Evolutionary conservation across 805 yeast species (phyloP), one percentile per base, ranked within the genome.

Genomic region (Tetrapisispora arboricola): DNA sequence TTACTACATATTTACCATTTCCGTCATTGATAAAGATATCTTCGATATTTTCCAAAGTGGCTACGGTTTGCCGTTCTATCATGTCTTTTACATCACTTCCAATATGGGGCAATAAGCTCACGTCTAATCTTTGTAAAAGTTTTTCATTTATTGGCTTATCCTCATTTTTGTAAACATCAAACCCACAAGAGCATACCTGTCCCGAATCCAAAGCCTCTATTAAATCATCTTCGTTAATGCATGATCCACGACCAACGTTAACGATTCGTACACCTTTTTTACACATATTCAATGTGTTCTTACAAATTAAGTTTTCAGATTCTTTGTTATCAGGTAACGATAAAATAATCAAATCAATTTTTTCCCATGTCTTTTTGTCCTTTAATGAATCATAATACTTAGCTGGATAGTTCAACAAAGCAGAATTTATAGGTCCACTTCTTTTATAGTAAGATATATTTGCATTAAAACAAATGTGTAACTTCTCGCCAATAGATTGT

Each of bases 241-340:
- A 72, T 3, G 71, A 50, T 1, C 94, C 94, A 44, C 94, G 66
- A 2, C 94, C 94, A 32, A 84, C 76, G 53, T 84, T 84, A 36
- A 84, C 76, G 19, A 84, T 63, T 39, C 84, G 66, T 6, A 79
- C 69, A 1, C 83, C 80, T 31, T 65, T 62, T 31, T 71, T 67
- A 42, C 81, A 64, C 36, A 63, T 49, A 8, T 60, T 57, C 18
- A 84, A 65, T 0, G 78, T 55, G 0, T 65, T 51, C 26, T 54
- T 57, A 51, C 80, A 73, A 45, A 83, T 60, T 45, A 82, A 55
- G 51, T 78, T 70, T 10, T 63, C 49, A 0, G 92, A 80, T 18
- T 72, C 69, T 3, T 74, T 68, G 2, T 76, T 71, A 16, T 77
- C 77, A 3, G 94, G 94, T 34, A 82, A 68, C 10, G 83, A 79